Conservation (phyloP, 1,284 basidiomycete species). For the Leccinum griseonigrum region DNA sequence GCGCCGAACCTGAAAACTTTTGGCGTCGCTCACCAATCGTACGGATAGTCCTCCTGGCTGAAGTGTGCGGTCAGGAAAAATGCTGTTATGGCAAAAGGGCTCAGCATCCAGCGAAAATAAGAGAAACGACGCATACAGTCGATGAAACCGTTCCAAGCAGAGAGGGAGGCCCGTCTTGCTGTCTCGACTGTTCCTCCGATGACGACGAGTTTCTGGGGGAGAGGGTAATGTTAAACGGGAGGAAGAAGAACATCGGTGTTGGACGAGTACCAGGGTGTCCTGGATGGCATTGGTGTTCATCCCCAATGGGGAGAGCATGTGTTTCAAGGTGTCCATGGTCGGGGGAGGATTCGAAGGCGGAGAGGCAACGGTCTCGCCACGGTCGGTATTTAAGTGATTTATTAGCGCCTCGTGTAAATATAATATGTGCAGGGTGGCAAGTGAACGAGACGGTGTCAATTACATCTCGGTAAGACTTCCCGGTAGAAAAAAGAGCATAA, state of each 20-base stretch:
- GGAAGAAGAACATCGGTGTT: not conserved
- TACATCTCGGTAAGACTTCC: constrained; percentile 32
- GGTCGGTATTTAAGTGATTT: constrained; percentile 35
- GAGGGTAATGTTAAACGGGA: not conserved
- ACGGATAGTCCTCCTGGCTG: constrained; percentile 80
- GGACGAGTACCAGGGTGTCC: constrained; percentile 53
- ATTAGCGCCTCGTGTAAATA: constrained; percentile 33
- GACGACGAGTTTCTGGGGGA: constrained; percentile 67
- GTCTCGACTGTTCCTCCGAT: constrained; percentile 79
- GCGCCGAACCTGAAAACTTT: constrained; percentile 2
- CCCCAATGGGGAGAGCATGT: constrained; percentile 56
- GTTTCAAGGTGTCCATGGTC: constrained; percentile 59
- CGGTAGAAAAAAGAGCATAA: constrained; percentile 20
- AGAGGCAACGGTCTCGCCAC: constrained; percentile 20
- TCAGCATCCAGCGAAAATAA: constrained; percentile 9
- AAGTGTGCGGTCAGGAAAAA: constrained; percentile 87
- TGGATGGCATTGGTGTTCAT: constrained; percentile 58
- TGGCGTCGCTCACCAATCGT: constrained; percentile 58
- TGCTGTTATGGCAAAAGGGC: constrained; percentile 40
- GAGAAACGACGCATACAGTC: constrained; percentile 57
- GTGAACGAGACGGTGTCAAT: constrained; percentile 29
- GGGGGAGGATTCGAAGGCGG: constrained; percentile 21
- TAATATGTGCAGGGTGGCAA: constrained; percentile 30
- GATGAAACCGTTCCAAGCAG: constrained; percentile 83
- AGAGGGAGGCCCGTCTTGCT: constrained; percentile 67